These are phyloP conservation scores for Rubia tinctorum DNA, from an alignment of 305 asterid species.

Conservation along the genomic window DNA sequence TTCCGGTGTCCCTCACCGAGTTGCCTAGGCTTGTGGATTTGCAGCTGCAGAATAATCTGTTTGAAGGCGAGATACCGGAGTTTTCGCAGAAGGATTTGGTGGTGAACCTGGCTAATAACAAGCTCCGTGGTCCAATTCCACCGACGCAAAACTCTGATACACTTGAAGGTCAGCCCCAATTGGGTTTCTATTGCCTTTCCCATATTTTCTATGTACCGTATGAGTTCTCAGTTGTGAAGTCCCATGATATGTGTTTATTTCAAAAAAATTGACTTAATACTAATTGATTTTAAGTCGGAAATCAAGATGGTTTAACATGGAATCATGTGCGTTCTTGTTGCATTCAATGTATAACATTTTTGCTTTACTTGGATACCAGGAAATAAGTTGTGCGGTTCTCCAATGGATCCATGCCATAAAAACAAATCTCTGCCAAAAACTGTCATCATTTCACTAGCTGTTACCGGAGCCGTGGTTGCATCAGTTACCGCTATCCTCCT, in stretches of 20 bases:
- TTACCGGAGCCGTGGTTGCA: constrained; percentile 9
- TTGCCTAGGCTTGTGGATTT: constrained; percentile 41
- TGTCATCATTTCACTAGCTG: constrained; percentile 22
- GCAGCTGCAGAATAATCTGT: constrained; percentile 55
- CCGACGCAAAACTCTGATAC: constrained; percentile 33
- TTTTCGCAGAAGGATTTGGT: constrained; percentile 45
- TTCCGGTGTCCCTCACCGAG: constrained; percentile 53
- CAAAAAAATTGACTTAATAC: too few relatives aligned
- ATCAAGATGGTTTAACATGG: too few relatives aligned
- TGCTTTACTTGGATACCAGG: constrained; percentile 28
- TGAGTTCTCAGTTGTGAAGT: too few relatives aligned
- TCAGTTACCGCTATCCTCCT: constrained; percentile 10
- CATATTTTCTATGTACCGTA: too few relatives aligned
- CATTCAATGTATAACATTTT: too few relatives aligned
- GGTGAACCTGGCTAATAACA: constrained; percentile 48
- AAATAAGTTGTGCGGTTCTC: constrained; percentile 49
- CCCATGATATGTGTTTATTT: background rate
- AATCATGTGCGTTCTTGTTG: too few relatives aligned
- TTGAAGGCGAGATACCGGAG: constrained; percentile 55
- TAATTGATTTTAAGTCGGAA: too few relatives aligned
- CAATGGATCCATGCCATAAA: constrained; percentile 35
- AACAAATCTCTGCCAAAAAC: constrained; percentile 26
- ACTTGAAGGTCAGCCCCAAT: constrained; percentile 41
- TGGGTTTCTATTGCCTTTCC: too few relatives aligned
- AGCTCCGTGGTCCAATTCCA: constrained; percentile 57